Conservation (phyloP, 805 yeast species). For the Ogataea zsoltii region DNA sequence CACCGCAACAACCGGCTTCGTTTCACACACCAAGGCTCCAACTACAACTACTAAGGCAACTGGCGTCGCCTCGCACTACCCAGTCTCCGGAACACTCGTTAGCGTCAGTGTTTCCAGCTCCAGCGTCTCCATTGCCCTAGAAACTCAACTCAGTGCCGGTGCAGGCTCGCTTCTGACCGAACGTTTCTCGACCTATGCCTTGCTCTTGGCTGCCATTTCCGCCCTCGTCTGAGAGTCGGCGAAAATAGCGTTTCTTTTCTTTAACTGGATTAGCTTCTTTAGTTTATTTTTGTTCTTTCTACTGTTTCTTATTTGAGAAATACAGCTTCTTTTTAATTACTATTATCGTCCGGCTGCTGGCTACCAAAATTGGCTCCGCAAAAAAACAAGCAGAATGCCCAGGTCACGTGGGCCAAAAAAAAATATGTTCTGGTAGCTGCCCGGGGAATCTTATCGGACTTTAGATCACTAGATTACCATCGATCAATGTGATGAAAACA, state of each 20-base stretch:
- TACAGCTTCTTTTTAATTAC: not conserved
- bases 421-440: too few relatives aligned
- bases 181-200: slow-evolving; percentile 9
- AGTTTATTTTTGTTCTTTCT: not conserved
- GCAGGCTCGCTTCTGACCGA: slow-evolving; percentile 9
- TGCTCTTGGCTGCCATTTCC: slow-evolving; percentile 12
- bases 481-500: too few relatives aligned
- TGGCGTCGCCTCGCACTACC: not conserved
- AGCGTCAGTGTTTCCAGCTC: not conserved
- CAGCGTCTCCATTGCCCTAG: slow-evolving; percentile 7
- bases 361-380: too few relatives aligned
- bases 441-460: too few relatives aligned
- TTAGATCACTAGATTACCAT: too few relatives aligned
- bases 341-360: too few relatives aligned
- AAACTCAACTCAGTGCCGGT: slow-evolving; percentile 9
- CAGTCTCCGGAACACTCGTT: not conserved
- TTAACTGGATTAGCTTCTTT: slow-evolving; percentile 2
- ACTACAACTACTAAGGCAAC: not conserved
- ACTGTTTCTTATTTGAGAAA: not conserved
- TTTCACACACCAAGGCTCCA: not conserved
- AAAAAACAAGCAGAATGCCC: too few relatives aligned
- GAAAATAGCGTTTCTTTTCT: too few relatives aligned
- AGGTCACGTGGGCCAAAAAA: too few relatives aligned
- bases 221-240: slow-evolving; percentile 13
- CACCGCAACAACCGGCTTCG: not conserved